Percentiles rank a stretch among this genome's conserved stretches.
Evolutionary conservation across 2,329 filamentous ascomycete genomes (phyloP).

Genomic region (Diaporthe longicolla): DNA sequence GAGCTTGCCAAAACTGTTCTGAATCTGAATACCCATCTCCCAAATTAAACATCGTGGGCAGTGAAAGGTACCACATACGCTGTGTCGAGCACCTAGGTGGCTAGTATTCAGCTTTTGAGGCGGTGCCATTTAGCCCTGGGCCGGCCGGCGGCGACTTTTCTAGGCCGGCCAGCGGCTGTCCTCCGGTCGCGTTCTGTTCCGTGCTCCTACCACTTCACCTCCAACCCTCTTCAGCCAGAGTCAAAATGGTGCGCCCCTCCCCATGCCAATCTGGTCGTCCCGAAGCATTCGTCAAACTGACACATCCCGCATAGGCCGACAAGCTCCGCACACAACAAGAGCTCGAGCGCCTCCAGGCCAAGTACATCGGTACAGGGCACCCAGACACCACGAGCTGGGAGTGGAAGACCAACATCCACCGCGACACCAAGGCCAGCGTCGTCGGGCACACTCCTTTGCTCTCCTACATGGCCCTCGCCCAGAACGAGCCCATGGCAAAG

Average conservation of each 20-base stretch:
- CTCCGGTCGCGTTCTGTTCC: neutral
- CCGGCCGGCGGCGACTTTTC: constrained; percentile 16
- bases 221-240: neutral
- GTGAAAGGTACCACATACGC: neutral
- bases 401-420: constrained; percentile 95
- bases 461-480: constrained; percentile 89
- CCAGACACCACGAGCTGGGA: constrained; percentile 98
- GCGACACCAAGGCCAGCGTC: constrained; percentile 91
- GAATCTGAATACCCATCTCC: neutral
- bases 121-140: neutral
- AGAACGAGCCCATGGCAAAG: constrained; percentile 87
- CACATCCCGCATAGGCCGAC: constrained; percentile 75
- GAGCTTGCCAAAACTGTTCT: constrained; percentile 10
- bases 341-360: constrained; percentile 95
- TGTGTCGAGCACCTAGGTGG: neutral
- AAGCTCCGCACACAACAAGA: constrained; percentile 98
- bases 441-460: constrained; percentile 91
- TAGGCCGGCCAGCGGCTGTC: neutral
- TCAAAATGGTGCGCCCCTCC: constrained; percentile 34
- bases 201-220: neutral
- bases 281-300: neutral
- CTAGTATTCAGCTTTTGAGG: neutral
- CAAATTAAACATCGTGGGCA: no score
- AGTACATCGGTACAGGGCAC: constrained; percentile 95
- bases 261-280: neutral